A percentile compares a stretch with the other conserved stretches of the same genome.
These are phyloP conservation scores for Vitellaria paradoxa DNA, from an alignment of 179 eudicot species.

Conservation along the genomic window DNA sequence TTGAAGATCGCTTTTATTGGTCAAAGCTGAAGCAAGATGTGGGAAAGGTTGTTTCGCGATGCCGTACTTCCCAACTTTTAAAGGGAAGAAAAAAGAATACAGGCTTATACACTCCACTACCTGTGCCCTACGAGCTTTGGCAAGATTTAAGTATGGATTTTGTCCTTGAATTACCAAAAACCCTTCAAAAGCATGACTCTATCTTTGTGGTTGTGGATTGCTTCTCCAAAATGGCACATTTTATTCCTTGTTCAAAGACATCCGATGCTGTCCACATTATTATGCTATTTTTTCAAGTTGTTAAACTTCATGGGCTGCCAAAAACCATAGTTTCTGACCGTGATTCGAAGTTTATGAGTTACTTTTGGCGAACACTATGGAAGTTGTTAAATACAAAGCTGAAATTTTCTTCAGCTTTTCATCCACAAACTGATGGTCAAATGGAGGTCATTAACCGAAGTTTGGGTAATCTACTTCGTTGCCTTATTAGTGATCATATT, in stretches of 20 bases:
- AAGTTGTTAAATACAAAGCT: background rate
- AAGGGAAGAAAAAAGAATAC: background rate
- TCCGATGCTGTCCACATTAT: background rate
- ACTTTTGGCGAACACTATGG: conserved; percentile 16
- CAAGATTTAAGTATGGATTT: conserved; percentile 1
- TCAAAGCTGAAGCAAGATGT: background rate
- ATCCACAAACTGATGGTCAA: conserved; percentile 9
- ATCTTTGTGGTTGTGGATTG: background rate
- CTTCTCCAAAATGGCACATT: background rate
- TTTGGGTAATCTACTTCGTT: background rate
- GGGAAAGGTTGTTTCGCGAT: background rate
- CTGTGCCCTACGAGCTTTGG: background rate
- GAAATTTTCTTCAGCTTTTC: background rate
- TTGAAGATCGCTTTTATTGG: background rate
- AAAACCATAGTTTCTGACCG: conserved; percentile 6
- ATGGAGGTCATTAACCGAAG: background rate
- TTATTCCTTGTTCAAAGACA: conserved; percentile 1
- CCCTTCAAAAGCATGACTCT: background rate
- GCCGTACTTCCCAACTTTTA: background rate
- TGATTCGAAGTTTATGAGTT: background rate
- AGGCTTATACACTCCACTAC: background rate
- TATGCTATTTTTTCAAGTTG: background rate
- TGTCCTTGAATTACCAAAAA: background rate
- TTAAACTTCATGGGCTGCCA: background rate
- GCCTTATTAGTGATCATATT: conserved; percentile 9